Evolutionary conservation across 1,139 yeast genomes (phyloP).

Genomic region (Suhomyces guaymorum): DNA sequence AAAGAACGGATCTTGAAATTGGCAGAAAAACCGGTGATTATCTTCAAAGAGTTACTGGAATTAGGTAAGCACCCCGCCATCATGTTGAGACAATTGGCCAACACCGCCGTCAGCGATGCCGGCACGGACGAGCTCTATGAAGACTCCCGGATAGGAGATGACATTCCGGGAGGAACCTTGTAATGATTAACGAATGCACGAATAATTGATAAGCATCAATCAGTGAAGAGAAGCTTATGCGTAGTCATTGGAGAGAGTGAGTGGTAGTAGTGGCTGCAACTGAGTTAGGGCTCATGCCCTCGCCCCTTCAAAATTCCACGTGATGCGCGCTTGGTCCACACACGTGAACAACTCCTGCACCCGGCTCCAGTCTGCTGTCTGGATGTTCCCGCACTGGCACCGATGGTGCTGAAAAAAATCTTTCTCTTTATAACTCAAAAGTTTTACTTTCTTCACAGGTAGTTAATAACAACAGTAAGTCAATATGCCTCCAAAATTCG

Average conservation of each 20-base stretch:
- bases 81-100: constrained; percentile 82
- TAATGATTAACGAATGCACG: constrained; percentile 18
- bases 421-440: constrained; percentile 5
- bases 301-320: too few species aligned
- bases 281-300: constrained; percentile 12
- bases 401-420: constrained; percentile 10
- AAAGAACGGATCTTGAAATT: constrained; percentile 81
- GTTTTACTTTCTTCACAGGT: constrained; percentile 10
- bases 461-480: constrained; percentile 15
- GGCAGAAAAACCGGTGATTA: constrained; percentile 84
- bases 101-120: constrained; percentile 30
- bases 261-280: too few species aligned
- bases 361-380: background rate
- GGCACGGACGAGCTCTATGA: constrained; percentile 37
- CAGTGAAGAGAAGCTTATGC: too few species aligned
- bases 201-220: background rate
- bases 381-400: constrained; percentile 3
- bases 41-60: constrained; percentile 86
- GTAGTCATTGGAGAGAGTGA: too few species aligned
- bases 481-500: constrained; percentile 94
- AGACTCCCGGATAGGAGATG: constrained; percentile 47
- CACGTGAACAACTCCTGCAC: constrained; percentile 7
- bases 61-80: constrained; percentile 89
- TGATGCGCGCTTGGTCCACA: too few species aligned
- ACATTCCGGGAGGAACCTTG: constrained; percentile 58